phyloP scores from a whole-genome alignment of 129 eudicot species.

The Logfia minima region DNA sequence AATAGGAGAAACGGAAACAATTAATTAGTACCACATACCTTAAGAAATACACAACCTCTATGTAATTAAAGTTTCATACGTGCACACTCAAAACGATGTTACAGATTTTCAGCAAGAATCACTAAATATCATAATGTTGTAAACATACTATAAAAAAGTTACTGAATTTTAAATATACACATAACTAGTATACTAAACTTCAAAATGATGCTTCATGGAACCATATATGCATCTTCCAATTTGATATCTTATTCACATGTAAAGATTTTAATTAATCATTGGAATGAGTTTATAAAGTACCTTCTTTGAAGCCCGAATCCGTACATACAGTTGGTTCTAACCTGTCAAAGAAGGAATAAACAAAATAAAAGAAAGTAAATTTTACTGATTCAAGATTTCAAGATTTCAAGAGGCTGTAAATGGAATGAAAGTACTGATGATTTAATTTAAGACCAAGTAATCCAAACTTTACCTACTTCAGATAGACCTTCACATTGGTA shows the following conservation, averaged over 20 bases:
- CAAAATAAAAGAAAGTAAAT: background rate
- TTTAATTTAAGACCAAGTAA: constrained; percentile 36
- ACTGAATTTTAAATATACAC: background rate
- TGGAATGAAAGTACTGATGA: constrained; percentile 35
- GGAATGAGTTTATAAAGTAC: constrained; percentile 19
- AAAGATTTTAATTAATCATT: constrained; percentile 26
- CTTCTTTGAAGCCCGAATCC: constrained; percentile 31
- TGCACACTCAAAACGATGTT: constrained; percentile 31
- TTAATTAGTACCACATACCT: constrained; percentile 16
- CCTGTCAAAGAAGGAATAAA: constrained; percentile 20
- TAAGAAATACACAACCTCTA: constrained; percentile 30
- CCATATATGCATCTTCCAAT: constrained; percentile 25
- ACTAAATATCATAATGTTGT: background rate
- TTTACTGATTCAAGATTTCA: constrained; percentile 13
- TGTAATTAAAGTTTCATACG: constrained; percentile 32
- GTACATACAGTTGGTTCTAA: constrained; percentile 35
- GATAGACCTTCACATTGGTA: constrained; percentile 28
- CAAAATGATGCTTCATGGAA: constrained; percentile 29
- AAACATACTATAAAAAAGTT: background rate
- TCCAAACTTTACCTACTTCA: constrained; percentile 30
- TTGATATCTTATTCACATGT: constrained; percentile 28
- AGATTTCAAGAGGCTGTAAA: constrained; percentile 30
- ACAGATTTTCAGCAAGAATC: constrained; percentile 1
- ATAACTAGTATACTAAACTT: background rate
- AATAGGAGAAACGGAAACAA: constrained; percentile 21